phyloP scores from a whole-genome alignment of 306 rosid genomes.

The Ceratonia siliqua region DNA sequence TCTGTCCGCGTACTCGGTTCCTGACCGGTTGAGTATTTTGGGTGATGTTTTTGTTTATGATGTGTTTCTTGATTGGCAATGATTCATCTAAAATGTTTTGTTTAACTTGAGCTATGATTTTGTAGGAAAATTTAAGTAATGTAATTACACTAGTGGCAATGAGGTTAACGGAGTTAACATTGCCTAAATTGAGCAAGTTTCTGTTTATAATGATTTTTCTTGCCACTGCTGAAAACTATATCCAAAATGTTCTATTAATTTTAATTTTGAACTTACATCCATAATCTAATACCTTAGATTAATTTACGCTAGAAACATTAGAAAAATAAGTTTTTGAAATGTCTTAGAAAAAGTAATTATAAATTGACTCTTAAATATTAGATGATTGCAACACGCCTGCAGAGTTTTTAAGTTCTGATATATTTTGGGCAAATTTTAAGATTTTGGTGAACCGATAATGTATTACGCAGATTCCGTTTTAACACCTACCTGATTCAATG shows the following conservation, averaged over 20 bases:
- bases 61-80: constrained; percentile 6
- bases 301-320: not conserved
- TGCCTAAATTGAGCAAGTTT: not conserved
- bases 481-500: too few species aligned
- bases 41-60: not conserved
- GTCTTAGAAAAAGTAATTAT: not conserved
- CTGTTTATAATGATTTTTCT: not conserved
- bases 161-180: constrained; percentile 1
- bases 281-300: too few species aligned
- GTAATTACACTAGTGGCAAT: not conserved
- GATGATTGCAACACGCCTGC: not conserved
- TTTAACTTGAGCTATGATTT: not conserved
- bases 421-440: too few species aligned
- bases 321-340: not conserved
- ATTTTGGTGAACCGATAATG: too few species aligned
- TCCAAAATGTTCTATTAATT: too few species aligned
- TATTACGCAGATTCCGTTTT: too few species aligned
- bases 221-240: not conserved
- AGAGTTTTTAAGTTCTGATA: too few species aligned
- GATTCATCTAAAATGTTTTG: not conserved
- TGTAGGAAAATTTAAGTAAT: constrained; percentile 18
- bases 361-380: not conserved
- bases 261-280: not conserved
- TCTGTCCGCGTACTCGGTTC: not conserved
- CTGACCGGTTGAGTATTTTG: too few species aligned